These are phyloP conservation scores for Spergularia azorica DNA, from an alignment of 179 eudicot genomes.

Conservation along the genomic window DNA sequence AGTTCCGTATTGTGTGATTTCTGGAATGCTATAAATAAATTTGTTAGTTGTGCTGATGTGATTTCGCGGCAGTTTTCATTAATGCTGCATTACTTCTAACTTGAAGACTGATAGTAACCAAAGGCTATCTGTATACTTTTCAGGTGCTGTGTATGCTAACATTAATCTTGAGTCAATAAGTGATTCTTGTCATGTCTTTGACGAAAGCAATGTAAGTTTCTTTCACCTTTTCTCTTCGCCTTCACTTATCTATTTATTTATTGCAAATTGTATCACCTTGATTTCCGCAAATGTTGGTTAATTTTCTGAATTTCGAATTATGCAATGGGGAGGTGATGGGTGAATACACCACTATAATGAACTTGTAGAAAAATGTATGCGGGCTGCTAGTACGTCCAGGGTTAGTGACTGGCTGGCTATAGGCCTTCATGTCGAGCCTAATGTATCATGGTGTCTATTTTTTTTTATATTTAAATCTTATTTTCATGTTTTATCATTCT, in stretches of 20 bases:
- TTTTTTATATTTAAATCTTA: background rate
- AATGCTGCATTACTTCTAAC: background rate
- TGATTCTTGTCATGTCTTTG: conserved; percentile 36
- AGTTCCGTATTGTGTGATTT: background rate
- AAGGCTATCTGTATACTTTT: conserved; percentile 15
- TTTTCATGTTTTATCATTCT: background rate
- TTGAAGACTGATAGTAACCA: conserved; percentile 13
- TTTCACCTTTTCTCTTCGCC: background rate
- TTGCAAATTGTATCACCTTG: background rate
- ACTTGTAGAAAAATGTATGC: background rate
- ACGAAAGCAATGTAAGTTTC: conserved; percentile 37
- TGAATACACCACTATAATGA: background rate
- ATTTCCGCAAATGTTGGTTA: background rate
- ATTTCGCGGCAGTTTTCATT: background rate
- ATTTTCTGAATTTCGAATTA: background rate
- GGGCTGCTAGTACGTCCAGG: background rate
- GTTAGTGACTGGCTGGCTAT: background rate
- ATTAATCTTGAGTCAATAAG: conserved; percentile 36
- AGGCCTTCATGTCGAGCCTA: conserved; percentile 6
- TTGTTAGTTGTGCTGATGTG: background rate
- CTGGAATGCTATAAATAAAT: background rate
- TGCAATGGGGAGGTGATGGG: background rate
- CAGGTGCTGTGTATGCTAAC: conserved; percentile 47
- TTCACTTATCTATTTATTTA: too few species aligned
- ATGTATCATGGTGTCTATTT: background rate